Conservation (phyloP, 805 yeast genomes). For the Candida vartiovaarae region DNA sequence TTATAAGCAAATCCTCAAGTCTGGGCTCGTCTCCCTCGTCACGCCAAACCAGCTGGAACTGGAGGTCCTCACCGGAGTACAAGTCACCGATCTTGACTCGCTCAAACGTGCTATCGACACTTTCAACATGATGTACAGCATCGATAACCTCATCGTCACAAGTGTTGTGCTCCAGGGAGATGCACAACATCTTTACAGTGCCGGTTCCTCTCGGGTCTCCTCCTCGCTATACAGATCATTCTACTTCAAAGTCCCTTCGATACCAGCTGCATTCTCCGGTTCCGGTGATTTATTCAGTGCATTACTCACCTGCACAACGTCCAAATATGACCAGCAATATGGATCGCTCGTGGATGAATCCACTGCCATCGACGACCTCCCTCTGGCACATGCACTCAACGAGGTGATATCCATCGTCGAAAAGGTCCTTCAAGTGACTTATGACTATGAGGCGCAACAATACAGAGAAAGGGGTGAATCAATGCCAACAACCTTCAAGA, state of each 20-base stretch:
- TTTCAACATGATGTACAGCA: conserved; percentile 38
- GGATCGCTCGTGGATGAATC: conserved; percentile 6
- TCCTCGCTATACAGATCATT: conserved; percentile 8
- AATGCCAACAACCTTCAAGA: conserved; percentile 14
- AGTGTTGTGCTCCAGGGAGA: conserved; percentile 35
- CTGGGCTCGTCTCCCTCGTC: conserved; percentile 40
- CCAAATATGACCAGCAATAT: conserved; percentile 20
- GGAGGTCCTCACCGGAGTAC: conserved; percentile 46
- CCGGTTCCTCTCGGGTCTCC: conserved; percentile 17
- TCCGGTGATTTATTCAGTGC: conserved; percentile 72
- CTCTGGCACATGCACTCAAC: conserved; percentile 29
- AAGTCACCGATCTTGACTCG: conserved; percentile 31
- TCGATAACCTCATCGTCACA: conserved; percentile 51
- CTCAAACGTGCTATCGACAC: conserved; percentile 31
- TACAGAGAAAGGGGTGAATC: conserved; percentile 11
- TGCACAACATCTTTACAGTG: conserved; percentile 33
- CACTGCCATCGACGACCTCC: conserved; percentile 2
- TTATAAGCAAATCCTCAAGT: conserved; percentile 40
- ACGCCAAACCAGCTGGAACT: conserved; percentile 77
- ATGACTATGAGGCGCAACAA: conserved; percentile 17
- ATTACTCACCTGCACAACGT: conserved; percentile 44
- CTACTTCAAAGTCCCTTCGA: conserved; percentile 36
- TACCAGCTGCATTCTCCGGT: conserved; percentile 61
- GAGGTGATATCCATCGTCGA: conserved; percentile 35
- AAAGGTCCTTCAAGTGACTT: conserved; percentile 35